Evolutionary conservation across 805 yeast species (phyloP).

Genomic region (Starmerella ratchasimensis): DNA sequence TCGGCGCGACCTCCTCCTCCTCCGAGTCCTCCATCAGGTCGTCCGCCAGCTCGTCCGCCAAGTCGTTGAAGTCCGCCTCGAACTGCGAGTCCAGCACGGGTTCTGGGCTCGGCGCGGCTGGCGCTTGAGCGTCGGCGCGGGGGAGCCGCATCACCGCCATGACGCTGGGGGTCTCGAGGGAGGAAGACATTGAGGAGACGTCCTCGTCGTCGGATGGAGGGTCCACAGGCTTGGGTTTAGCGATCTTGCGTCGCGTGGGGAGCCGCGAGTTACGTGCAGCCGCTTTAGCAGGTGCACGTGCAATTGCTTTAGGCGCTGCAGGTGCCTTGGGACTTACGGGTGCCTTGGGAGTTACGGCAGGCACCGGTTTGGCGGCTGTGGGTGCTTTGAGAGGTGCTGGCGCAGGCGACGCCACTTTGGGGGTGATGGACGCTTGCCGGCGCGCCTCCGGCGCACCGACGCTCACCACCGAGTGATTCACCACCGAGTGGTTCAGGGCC

Average conservation of each 20-base stretch:
- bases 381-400: too few relatives aligned
- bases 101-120: background rate
- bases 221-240: background rate
- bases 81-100: conserved; percentile 1
- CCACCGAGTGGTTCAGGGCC: too few relatives aligned
- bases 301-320: too few relatives aligned
- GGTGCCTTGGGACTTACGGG: too few relatives aligned
- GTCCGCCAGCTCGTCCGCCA: conserved; percentile 24
- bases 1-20: conserved; percentile 4
- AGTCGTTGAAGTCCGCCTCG: conserved; percentile 24
- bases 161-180: background rate
- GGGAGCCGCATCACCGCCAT: background rate
- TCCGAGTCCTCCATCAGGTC: conserved; percentile 21
- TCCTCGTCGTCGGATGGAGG: background rate
- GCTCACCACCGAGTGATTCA: too few relatives aligned
- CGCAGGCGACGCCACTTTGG: too few relatives aligned
- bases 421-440: too few relatives aligned
- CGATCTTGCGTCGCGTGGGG: background rate
- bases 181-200: background rate
- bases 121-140: background rate
- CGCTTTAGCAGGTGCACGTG: too few relatives aligned
- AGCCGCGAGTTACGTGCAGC: too few relatives aligned
- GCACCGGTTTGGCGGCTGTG: too few relatives aligned
- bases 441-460: too few relatives aligned
- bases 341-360: too few relatives aligned